A percentile compares a stretch with the other conserved stretches of the same genome.
Evolutionary conservation across 2,329 filamentous ascomycete species (phyloP).

Genomic region (Neopestalotiopsis sp.): DNA sequence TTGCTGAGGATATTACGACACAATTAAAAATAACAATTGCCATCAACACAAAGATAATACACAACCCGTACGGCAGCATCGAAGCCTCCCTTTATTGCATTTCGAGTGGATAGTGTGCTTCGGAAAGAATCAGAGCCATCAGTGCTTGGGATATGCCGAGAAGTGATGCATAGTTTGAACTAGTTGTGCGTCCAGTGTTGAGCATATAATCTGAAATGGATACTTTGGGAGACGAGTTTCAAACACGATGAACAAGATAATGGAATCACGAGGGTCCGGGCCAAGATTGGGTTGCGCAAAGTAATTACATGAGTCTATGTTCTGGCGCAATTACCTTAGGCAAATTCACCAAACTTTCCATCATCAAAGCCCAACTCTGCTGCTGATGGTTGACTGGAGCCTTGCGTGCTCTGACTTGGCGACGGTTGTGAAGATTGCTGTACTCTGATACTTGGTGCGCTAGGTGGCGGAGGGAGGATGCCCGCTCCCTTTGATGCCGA

Average conservation of each 20-base stretch:
- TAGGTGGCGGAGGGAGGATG: conserved; percentile 70
- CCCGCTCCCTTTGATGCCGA: conserved; percentile 35
- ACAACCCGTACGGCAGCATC: conserved; percentile 12
- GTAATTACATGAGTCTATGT: background rate
- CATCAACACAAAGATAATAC: too few species aligned
- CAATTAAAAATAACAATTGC: too few species aligned
- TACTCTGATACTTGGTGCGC: conserved; percentile 63
- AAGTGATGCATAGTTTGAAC: background rate
- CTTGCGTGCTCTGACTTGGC: conserved; percentile 50
- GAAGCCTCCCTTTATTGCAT: conserved; percentile 23
- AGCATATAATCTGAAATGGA: too few species aligned
- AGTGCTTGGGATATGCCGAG: conserved; percentile 4
- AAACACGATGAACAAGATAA: background rate
- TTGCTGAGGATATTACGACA: too few species aligned
- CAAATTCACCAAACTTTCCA: conserved; percentile 87
- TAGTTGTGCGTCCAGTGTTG: background rate
- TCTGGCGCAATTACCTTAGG: conserved; percentile 37
- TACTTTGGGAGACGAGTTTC: background rate
- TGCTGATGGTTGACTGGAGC: conserved; percentile 41
- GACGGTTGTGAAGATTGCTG: conserved; percentile 52
- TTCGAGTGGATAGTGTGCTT: conserved; percentile 13
- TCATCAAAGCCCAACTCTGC: conserved; percentile 83
- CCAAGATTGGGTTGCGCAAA: background rate
- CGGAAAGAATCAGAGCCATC: conserved; percentile 16
- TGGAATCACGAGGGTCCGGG: background rate